Percentiles rank a stretch among this genome's conserved stretches.
Evolutionary conservation across 1,284 basidiomycete genomes (phyloP).

Genomic region (Puccinia hordei): DNA sequence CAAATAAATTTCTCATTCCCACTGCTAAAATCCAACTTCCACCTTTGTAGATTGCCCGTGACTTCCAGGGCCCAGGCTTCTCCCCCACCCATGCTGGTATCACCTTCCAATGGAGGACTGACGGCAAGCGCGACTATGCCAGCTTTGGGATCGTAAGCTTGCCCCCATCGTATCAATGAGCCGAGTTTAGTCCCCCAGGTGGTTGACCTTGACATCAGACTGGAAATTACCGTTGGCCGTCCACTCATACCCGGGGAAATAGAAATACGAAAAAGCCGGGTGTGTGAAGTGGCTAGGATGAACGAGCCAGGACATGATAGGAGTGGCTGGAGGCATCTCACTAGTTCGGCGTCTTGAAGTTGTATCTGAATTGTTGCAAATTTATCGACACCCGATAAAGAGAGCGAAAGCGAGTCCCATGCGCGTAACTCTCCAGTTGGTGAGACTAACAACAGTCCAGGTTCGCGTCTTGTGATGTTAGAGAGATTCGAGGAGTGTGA

Average conservation of each 20-base stretch:
- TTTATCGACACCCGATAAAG: conserved; percentile 46
- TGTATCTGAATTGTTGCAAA: conserved; percentile 47
- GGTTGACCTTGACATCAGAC: conserved; percentile 44
- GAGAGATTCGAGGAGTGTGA: conserved; percentile 26
- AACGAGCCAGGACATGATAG: conserved; percentile 48
- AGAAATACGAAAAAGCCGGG: conserved; percentile 41
- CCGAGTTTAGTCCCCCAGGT: conserved; percentile 47
- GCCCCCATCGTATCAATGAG: conserved; percentile 45
- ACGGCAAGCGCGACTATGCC: conserved; percentile 54
- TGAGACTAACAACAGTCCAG: conserved; percentile 47
- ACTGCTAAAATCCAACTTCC: conserved; percentile 56
- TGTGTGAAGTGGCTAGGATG: conserved; percentile 45
- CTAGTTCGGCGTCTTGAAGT: conserved; percentile 44
- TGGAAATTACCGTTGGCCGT: conserved; percentile 37
- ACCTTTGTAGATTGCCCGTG: conserved; percentile 55
- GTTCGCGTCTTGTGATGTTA: conserved; percentile 37
- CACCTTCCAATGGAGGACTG: conserved; percentile 50
- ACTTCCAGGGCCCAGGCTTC: conserved; percentile 54
- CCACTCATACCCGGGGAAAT: conserved; percentile 38
- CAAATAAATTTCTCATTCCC: conserved; percentile 55
- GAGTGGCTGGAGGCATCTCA: conserved; percentile 43
- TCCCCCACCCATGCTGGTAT: conserved; percentile 53
- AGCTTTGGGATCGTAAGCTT: conserved; percentile 51
- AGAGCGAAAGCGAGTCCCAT: conserved; percentile 49
- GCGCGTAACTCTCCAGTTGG: conserved; percentile 46